Base-by-base conservation (phyloP, 75 land plant genomes). In the Azolla pinnata region DNA sequence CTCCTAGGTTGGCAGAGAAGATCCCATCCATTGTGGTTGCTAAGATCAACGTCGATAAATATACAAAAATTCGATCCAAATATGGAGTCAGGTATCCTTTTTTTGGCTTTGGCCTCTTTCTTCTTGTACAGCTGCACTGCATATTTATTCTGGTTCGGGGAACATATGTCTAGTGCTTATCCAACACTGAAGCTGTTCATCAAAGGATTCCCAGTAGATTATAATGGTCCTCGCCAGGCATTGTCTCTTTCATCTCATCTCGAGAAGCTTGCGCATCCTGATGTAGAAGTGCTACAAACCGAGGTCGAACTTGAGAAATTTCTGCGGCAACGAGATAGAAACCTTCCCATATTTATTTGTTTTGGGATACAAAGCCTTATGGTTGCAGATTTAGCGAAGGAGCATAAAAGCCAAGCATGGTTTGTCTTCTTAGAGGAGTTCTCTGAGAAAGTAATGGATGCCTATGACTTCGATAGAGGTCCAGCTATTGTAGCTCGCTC, bases 351-450 rank as follows among this genome's bases (percentile, higher is more conserved):
- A 44, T 90, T 75, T 58, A 67, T 90, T 46, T 87, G 91, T 25
- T 90, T 90, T 75, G 96, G 82, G 31, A 40, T 86, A 44, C 35
- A 74, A 56, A 82, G 68, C 42, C 65, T 80, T 7, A 18, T 73
- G 21, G 55, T 90, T 24, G 63, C 57, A 30, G 65, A 69, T 16
- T 56, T 81, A 46, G 87, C 77, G 8, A 32, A 67, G 27, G 72
- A 83, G 60, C 81, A 78, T 65, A 87, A 81, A 75, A 81, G 69
- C 67, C 86, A 77, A 60, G 91, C 91, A 28, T 90, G 96, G 96
- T 90, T 90, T 77, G 33, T 92, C 31, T 74, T 83, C 32, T 74
- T 83, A 46, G 79, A 81, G 30, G 76, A 68, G 54, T 74, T 79
- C 47, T 74, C 96, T 24, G 91, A 86, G 64, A 78, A 74, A 32